Percentiles rank a stretch among this genome's conserved stretches.
Conservation (phyloP, 2,329 filamentous ascomycete genomes). For the Sporothrix pseudoabietina region DNA sequence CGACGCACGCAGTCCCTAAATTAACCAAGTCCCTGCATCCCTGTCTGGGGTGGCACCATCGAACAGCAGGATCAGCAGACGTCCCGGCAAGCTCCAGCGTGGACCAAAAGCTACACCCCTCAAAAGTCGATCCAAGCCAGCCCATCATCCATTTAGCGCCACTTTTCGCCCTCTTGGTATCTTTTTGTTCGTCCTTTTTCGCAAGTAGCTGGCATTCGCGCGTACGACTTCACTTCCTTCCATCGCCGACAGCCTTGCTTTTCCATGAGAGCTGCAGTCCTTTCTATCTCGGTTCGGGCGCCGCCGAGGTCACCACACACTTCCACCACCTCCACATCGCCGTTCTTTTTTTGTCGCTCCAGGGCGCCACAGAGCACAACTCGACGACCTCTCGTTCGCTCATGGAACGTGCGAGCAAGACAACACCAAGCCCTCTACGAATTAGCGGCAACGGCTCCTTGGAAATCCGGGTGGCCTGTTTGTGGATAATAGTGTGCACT, state of each 20-base stretch:
- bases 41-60: conserved; percentile 23
- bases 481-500: too few species aligned
- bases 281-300: neutral
- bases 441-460: too few species aligned
- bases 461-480: too few species aligned
- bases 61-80: conserved; percentile 10
- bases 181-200: neutral
- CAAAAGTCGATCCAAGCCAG: neutral
- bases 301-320: neutral
- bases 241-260: neutral
- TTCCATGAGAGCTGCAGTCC: neutral
- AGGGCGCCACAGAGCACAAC: neutral
- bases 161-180: neutral
- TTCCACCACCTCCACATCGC: neutral
- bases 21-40: neutral
- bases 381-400: neutral
- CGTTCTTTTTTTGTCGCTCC: neutral
- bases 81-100: neutral
- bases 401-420: too few species aligned
- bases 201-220: neutral
- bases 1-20: neutral
- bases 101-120: neutral
- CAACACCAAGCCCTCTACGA: too few species aligned
- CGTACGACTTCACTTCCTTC: neutral
- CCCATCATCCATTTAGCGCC: neutral